A percentile compares a stretch with the other conserved stretches of the same genome.
Evolutionary conservation across 306 rosid genomes (phyloP).

Genomic region (Carpinus viminea): DNA sequence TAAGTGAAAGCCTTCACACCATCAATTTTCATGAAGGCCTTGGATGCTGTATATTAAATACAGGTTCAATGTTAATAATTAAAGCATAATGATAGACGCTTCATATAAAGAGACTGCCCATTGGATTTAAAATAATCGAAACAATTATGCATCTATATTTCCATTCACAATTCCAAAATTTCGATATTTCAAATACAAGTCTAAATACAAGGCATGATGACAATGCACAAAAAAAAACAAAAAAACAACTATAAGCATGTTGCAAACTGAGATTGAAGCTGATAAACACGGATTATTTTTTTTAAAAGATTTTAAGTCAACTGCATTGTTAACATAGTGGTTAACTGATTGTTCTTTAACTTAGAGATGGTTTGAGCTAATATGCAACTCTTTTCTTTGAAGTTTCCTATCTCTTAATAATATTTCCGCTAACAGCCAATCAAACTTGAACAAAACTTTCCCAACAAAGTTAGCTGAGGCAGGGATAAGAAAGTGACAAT

Average conservation of each 20-base stretch:
- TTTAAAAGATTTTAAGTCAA: not conserved
- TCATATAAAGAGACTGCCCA: not conserved
- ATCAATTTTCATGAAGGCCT: conserved; percentile 54
- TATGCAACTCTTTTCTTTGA: not conserved
- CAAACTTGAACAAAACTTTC: not conserved
- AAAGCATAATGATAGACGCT: not conserved
- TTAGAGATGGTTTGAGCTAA: not conserved
- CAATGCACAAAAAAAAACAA: no score
- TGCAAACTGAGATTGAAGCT: no score
- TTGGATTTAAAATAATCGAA: not conserved
- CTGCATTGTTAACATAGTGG: not conserved
- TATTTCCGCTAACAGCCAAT: not conserved
- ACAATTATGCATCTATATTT: not conserved
- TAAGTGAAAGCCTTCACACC: conserved; percentile 65
- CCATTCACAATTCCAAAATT: no score
- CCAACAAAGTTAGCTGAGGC: not conserved
- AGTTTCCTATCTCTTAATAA: not conserved
- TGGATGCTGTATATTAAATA: conserved; percentile 53
- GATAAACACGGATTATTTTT: no score
- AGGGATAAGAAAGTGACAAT: not conserved
- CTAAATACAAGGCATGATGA: no score
- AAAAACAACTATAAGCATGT: no score
- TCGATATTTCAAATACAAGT: no score
- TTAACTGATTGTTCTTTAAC: not conserved
- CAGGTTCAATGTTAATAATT: conserved; percentile 25